Conservation (phyloP, 2,329 filamentous ascomycete species). For the Ceratocystiopsis brevicomis region DNA sequence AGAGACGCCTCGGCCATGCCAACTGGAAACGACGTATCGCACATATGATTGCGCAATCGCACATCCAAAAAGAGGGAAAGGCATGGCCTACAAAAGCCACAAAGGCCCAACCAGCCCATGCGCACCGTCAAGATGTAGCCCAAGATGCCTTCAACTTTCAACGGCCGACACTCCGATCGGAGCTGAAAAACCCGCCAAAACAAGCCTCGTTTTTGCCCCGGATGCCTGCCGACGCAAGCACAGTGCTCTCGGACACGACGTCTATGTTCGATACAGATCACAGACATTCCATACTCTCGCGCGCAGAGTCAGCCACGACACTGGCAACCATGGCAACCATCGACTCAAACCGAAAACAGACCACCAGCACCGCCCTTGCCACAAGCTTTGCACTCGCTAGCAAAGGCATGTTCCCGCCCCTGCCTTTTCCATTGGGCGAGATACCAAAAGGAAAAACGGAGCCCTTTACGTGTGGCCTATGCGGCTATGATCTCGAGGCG, state of each 20-base stretch:
- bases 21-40: conserved; percentile 7
- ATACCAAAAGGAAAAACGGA: conserved; percentile 2
- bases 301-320: conserved; percentile 3
- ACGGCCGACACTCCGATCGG: conserved; percentile 3
- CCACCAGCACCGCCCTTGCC: neutral
- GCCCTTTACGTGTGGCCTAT: conserved; percentile 7
- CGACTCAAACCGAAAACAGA: neutral
- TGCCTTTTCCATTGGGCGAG: conserved; percentile 1
- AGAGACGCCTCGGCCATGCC: conserved; percentile 5
- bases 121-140: conserved; percentile 5
- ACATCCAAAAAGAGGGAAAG: conserved; percentile 4
- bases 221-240: conserved; percentile 2
- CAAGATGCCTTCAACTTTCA: conserved; percentile 8
- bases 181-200: neutral
- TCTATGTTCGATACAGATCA: conserved; percentile 3
- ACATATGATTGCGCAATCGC: conserved; percentile 4
- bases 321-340: conserved; percentile 5
- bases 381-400: too few species aligned
- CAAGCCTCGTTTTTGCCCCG: conserved; percentile 1
- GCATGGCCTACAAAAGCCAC: neutral
- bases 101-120: neutral
- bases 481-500: conserved; percentile 7
- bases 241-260: conserved; percentile 3
- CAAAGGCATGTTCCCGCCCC: conserved; percentile 2
- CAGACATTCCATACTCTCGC: neutral